phyloP scores from a whole-genome alignment of 768 basidiomycete species.

The Hypholoma sublateritium region DNA sequence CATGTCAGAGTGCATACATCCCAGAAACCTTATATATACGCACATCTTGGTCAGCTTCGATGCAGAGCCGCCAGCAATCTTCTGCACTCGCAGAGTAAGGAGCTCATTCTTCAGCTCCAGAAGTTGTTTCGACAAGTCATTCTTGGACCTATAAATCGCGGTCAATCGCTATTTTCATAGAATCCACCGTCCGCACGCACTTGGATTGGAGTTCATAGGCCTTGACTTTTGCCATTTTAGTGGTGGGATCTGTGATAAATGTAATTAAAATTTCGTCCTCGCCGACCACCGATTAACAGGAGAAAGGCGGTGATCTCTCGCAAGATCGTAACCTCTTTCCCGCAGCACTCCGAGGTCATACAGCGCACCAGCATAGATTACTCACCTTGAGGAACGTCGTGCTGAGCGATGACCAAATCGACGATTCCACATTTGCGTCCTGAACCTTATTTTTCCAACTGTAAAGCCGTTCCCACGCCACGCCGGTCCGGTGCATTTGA shows the following conservation, averaged over 20 bases:
- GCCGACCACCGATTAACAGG: conserved; percentile 4
- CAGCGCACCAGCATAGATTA: conserved; percentile 20
- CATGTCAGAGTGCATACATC: background rate
- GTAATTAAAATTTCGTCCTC: conserved; percentile 13
- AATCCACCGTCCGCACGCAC: conserved; percentile 43
- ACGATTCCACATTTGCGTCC: conserved; percentile 30
- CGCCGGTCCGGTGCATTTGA: conserved; percentile 19
- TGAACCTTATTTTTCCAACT: conserved; percentile 48
- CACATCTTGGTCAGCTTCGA: conserved; percentile 98
- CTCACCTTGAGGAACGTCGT: conserved; percentile 47
- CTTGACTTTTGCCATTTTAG: conserved; percentile 90
- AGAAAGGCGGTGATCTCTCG: background rate
- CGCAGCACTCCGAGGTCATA: conserved; percentile 5
- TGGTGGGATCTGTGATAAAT: conserved; percentile 28
- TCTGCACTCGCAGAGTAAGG: conserved; percentile 91
- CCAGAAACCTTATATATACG: conserved; percentile 27
- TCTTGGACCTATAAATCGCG: conserved; percentile 73
- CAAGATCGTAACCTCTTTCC: background rate
- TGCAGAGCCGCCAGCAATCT: conserved; percentile 94
- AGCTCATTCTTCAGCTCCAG: conserved; percentile 95
- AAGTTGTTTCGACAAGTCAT: conserved; percentile 94
- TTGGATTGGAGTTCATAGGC: conserved; percentile 96
- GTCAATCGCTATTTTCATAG: conserved; percentile 10
- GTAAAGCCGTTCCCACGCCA: conserved; percentile 39
- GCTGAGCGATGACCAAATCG: conserved; percentile 34